Base-by-base conservation (phyloP, 176 grass and related monocot species). In the Pontederia paniculata region DNA sequence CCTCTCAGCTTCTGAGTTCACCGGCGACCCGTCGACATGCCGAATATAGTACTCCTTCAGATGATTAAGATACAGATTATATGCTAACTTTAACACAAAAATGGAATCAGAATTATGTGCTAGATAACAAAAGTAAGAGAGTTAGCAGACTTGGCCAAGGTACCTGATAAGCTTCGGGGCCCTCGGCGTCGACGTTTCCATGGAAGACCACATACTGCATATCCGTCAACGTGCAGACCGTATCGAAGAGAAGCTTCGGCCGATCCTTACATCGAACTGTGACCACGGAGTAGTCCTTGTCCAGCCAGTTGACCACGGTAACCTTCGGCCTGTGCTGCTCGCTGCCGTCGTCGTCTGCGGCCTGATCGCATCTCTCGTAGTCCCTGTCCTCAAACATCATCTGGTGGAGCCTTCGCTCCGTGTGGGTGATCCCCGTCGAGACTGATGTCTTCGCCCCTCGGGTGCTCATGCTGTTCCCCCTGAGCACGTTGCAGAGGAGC, bases 41-140 rank as follows among this genome's bases (percentile, higher is more conserved):
- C 88, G 82, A 43, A 91, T 84, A 67, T 82, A 91, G 76, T 86
- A 91, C 68, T 91, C 88, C 88, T 91, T 46, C 51, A 78, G 47
- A 70, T 45, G 55, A 44, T 67, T 45, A 43, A 71, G 25, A 63
- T 25, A 53, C 28, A 50, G 10, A 48, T 1, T 25, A 23, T 12
- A 53, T 9, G 21, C 15, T 7, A 0, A 44, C 14, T 17, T 4
- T 14, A 17, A 0, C 8, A n/a, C 12, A 37, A 48, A 7, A 16
- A 4, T 2, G 22, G 1, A 25, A 23, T 42, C 28, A 49, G 5
- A 53, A 23, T 23, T 16, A 6, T 48, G 20, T 18, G 22, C 49
- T 23, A 0, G 2, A 51, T 50, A 48, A 17, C 54, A 55, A 62
- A 52, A 50, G 67, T 25, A 69, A 58, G 31, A 42, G 56, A 5